phyloP scores from a whole-genome alignment of 2,329 filamentous ascomycete species.

The Calonectria hawksworthii region DNA sequence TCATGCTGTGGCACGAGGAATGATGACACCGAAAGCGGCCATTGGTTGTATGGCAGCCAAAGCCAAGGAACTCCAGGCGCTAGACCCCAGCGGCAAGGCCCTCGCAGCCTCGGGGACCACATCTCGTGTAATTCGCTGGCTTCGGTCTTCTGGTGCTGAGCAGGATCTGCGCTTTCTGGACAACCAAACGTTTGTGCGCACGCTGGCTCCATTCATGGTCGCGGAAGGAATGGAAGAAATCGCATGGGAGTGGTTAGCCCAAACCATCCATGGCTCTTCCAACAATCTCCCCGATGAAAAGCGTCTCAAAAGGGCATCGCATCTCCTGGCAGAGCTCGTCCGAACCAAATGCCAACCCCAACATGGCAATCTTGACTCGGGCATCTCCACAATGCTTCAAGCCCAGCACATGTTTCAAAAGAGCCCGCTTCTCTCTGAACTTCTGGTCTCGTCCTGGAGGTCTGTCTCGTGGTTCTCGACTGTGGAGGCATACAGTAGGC shows the following conservation, averaged over 20 bases:
- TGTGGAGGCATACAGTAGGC: constrained; percentile 61
- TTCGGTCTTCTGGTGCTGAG: constrained; percentile 65
- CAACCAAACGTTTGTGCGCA: constrained; percentile 53
- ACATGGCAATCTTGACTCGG: constrained; percentile 61
- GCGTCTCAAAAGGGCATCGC: constrained; percentile 47
- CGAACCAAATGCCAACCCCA: constrained; percentile 56
- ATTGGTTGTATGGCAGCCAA: constrained; percentile 67
- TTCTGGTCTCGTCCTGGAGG: constrained; percentile 61
- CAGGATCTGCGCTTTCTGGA: constrained; percentile 61
- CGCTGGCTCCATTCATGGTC: constrained; percentile 64
- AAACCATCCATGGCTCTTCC: constrained; percentile 51
- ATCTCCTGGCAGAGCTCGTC: constrained; percentile 58
- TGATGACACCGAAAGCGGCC: constrained; percentile 69
- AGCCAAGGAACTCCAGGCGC: constrained; percentile 56
- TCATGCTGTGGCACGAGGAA: constrained; percentile 66
- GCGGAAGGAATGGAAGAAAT: constrained; percentile 66
- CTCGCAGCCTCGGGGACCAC: constrained; percentile 61
- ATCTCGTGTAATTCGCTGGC: constrained; percentile 66
- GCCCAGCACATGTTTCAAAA: constrained; percentile 59
- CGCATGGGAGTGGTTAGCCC: constrained; percentile 67
- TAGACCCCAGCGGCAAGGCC: constrained; percentile 38
- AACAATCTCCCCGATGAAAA: constrained; percentile 36
- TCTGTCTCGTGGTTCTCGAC: constrained; percentile 67
- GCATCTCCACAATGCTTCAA: constrained; percentile 63
- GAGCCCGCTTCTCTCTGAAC: constrained; percentile 51